A percentile compares a stretch with the other conserved stretches of the same genome.
These are phyloP conservation scores for Yamadazyma sp. DNA, from an alignment of 1,139 yeast species.

Conservation along the genomic window DNA sequence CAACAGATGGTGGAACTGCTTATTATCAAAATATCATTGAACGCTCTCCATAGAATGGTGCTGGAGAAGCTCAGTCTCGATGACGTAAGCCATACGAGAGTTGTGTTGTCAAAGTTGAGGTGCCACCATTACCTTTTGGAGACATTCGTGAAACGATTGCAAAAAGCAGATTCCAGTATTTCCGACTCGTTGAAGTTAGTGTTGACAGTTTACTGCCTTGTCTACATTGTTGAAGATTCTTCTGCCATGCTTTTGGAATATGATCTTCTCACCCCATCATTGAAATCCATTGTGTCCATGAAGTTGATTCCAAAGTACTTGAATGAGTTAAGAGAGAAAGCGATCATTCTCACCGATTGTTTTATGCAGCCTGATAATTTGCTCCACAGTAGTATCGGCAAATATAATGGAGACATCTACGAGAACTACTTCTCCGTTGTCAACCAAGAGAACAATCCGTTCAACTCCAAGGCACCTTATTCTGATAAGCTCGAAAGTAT, in stretches of 20 bases:
- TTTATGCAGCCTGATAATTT: constrained; percentile 46
- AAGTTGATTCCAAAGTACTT: constrained; percentile 31
- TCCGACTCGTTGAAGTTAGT: constrained; percentile 21
- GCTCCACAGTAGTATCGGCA: constrained; percentile 42
- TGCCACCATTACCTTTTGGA: constrained; percentile 35
- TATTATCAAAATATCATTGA: constrained; percentile 34
- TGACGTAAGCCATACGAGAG: constrained; percentile 54
- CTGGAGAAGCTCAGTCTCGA: constrained; percentile 23
- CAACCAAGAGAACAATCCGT: constrained; percentile 35
- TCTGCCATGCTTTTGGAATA: constrained; percentile 39
- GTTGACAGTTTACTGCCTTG: constrained; percentile 23
- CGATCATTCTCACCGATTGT: constrained; percentile 43
- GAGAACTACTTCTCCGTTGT: constrained; percentile 43
- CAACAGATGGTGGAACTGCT: constrained; percentile 38
- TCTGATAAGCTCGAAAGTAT: constrained; percentile 31
- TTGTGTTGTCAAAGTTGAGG: constrained; percentile 55
- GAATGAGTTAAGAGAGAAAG: constrained; percentile 37
- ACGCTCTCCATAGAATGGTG: constrained; percentile 27
- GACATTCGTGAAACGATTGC: constrained; percentile 25
- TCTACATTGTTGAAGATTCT: constrained; percentile 33
- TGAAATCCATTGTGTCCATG: constrained; percentile 29
- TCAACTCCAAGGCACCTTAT: constrained; percentile 41
- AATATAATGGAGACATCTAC: constrained; percentile 44
- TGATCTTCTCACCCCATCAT: constrained; percentile 27
- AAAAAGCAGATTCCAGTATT: constrained; percentile 17